Evolutionary conservation across 257 asterid species (phyloP), one percentile per base, ranked within the genome.

Genomic region (Primulina tabacum): DNA sequence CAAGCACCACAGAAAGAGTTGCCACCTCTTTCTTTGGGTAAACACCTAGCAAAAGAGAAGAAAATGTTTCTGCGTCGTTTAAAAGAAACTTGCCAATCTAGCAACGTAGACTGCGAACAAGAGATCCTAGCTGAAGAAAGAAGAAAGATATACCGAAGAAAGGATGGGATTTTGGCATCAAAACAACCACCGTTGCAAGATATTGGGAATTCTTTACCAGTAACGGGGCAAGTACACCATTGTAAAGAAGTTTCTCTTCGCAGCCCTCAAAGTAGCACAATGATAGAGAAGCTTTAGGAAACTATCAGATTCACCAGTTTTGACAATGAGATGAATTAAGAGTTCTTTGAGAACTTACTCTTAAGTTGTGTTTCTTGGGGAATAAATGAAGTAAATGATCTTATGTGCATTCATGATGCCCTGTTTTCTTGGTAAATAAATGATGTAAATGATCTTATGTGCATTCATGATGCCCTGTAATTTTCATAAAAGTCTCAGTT

Each of bases 41-140:
- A 82, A 65, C 97, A 86, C 59, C 83, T 92, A 0, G 93, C 90
- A 7, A 88, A 82, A 79, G 98, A 88, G 85, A 89, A 87, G 73
- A 75, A 82, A 50, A 75, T 79, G 73, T 77, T 80, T 30, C 57
- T 71, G 38, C 78, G 73, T 10, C 85, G 71, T 24, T 33, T 72
- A 2, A 82, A 73, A 77, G 88, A 84, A 57, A 79, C 77, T 33
- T 64, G 55, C 7, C 68, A 64, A 3, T 52, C 65, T 37, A 33
- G 57, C 7, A 78, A 74, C 30, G 65, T 67, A 64, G 55, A 67
- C 28, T 50, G 70, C 64, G 70, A 38, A n/a, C 70, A 47, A 35
- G 87, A 75, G 52, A 40, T 67, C 65, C 61, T 34, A n/a, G 67
- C 52, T 32, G 80, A 67, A 34, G 75, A 78, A 68, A 63, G 79